phyloP scores from a whole-genome alignment of 352 stramenopile genomes.

The Phytophthora fragariae region DNA sequence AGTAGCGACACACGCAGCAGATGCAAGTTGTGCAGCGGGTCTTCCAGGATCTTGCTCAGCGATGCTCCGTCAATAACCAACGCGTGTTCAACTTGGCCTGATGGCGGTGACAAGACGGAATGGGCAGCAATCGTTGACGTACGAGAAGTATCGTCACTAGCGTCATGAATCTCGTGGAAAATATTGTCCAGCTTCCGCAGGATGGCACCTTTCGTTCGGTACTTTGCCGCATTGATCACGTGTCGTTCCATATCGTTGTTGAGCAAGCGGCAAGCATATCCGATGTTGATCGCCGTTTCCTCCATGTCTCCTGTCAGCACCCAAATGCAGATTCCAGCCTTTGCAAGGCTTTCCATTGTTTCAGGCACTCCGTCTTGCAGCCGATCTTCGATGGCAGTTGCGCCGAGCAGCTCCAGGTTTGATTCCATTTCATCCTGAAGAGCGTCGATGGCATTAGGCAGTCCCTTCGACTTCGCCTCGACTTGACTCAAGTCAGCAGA shows the following conservation, averaged over 20 bases:
- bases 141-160: constrained; percentile 24
- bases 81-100: constrained; percentile 64
- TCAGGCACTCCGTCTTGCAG: constrained; percentile 86
- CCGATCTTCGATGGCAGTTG: constrained; percentile 89
- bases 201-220: constrained; percentile 71
- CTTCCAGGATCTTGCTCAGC: constrained; percentile 82
- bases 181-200: constrained; percentile 81
- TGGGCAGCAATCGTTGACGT: constrained; percentile 33
- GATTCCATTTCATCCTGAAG: constrained; percentile 85
- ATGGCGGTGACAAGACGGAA: constrained; percentile 40
- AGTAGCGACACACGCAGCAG: constrained; percentile 85
- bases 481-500: constrained; percentile 74
- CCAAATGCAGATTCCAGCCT: constrained; percentile 89
- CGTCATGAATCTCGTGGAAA: constrained; percentile 74
- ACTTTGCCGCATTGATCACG: constrained; percentile 78
- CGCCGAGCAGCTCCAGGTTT: constrained; percentile 79
- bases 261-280: constrained; percentile 83
- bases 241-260: constrained; percentile 96
- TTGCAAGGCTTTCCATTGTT: constrained; percentile 77
- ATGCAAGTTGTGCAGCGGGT: constrained; percentile 78
- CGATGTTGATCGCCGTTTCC: constrained; percentile 92
- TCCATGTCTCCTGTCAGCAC: constrained; percentile 91
- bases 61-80: constrained; percentile 96
- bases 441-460: constrained; percentile 68
- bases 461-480: constrained; percentile 67